Base-by-base conservation (phyloP, 108 stramenopile species). In the Cyclotella choctawhatcheeana region DNA sequence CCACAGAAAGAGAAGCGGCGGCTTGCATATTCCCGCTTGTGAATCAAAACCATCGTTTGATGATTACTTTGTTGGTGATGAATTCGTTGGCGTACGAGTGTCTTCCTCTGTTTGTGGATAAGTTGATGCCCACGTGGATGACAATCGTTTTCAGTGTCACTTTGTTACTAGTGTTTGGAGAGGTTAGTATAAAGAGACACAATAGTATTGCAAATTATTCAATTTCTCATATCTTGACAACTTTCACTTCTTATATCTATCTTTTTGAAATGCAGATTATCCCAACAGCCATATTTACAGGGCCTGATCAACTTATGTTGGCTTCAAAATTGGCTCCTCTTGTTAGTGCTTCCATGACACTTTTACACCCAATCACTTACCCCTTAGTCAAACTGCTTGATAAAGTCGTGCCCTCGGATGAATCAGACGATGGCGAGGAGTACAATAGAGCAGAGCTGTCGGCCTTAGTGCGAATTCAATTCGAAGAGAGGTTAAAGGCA, bases 41-140 rank as follows among this genome's bases (percentile, higher is more conserved):
- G 8, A 43, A 78, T 58, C 64, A 86, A 35, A 92, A 92, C 34
- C 97, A 97, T 82, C 85, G 84, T 26, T 76, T 96, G 3, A 82
- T 97, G 13, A 92, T 94, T 25, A 96, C 94, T 6, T 76, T 97
- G 12, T 79, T 97, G 7, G 71, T 97, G n/a, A 82, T 93, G 65
- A 96, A 97, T 83, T 87, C 95, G 13, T 34, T 88, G 3, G 85
- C 89, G n/a, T 91, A 90, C 64, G 93, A 97, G 73, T 87, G 89
- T 14, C 82, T 97, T 43, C 96, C 97, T 1, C 62, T 97, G n/a
- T 96, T 97, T 69, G 48, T 96, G 26, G 93, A 93, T 63, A 70
- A 90, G 27, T 64, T 97, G 62, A 65, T 96, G 26, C 96, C 96
- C 21, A 76, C 76, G 16, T 96, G 87, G 78, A 53, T 85, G 33